Conservation (phyloP, 2,329 filamentous ascomycete genomes). For the Curvularia sp. region DNA sequence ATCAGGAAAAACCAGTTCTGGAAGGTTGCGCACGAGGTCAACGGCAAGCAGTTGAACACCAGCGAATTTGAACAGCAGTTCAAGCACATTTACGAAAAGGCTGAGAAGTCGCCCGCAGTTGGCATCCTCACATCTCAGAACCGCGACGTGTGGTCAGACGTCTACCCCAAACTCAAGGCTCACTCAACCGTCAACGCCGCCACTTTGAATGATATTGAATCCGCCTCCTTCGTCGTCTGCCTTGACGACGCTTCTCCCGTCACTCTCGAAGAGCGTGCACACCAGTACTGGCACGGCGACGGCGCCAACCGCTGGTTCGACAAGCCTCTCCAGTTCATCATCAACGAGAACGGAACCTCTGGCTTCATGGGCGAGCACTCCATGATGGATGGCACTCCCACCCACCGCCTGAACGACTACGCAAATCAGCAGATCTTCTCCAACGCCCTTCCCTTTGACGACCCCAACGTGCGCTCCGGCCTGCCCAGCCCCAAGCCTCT, state of each 20-base stretch:
- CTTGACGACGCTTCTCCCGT: slow-evolving; percentile 90
- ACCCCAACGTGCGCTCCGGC: slow-evolving; percentile 77
- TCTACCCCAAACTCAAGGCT: slow-evolving; percentile 67
- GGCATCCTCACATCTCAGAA: slow-evolving; percentile 90
- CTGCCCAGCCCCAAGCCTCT: slow-evolving; percentile 81
- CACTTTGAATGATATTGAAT: slow-evolving; percentile 81
- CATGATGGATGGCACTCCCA: slow-evolving; percentile 99
- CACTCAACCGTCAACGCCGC: slow-evolving; percentile 79
- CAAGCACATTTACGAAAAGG: slow-evolving; percentile 79
- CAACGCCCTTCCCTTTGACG: slow-evolving; percentile 90
- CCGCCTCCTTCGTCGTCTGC: slow-evolving; percentile 89
- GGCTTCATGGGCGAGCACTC: slow-evolving; percentile 99
- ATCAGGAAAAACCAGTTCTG: slow-evolving; percentile 98
- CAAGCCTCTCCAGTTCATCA: slow-evolving; percentile 96
- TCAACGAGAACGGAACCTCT: slow-evolving; percentile 97
- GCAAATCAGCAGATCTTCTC: slow-evolving; percentile 90
- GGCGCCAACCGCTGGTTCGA: slow-evolving; percentile 96
- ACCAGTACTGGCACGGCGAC: slow-evolving; percentile 98
- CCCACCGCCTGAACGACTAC: slow-evolving; percentile 95
- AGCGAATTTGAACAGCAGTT: slow-evolving; percentile 92
- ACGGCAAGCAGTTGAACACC: slow-evolving; percentile 85
- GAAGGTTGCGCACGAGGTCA: slow-evolving; percentile 83
- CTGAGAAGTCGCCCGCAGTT: slow-evolving; percentile 70
- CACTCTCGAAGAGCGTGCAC: slow-evolving; percentile 92
- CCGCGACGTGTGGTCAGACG: slow-evolving; percentile 90